phyloP scores from a whole-genome alignment of 108 stramenopile species.

The Nannochloropsis oceanica region DNA sequence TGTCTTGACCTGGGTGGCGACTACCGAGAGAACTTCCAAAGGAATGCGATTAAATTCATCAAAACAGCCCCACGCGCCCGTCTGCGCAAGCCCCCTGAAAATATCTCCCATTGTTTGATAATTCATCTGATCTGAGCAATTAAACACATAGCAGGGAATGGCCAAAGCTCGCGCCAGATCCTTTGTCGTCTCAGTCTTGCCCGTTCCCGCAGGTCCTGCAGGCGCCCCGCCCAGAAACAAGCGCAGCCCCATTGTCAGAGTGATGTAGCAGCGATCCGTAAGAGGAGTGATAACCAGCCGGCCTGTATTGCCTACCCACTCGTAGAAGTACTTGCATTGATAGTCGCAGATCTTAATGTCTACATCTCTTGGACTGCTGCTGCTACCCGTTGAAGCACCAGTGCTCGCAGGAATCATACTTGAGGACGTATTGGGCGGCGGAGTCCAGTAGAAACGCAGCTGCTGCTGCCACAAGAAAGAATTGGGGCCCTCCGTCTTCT shows the following conservation, averaged over 20 bases:
- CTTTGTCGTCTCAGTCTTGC: conserved; percentile 78
- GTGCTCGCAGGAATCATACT: not conserved
- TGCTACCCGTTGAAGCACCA: not conserved
- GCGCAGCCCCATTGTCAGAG: conserved; percentile 73
- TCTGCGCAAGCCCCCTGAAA: conserved; percentile 70
- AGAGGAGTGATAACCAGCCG: conserved; percentile 75
- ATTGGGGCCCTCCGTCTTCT: conserved; percentile 62
- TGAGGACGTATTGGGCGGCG: conserved; percentile 27
- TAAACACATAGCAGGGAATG: conserved; percentile 80
- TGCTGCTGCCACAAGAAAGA: conserved; percentile 77
- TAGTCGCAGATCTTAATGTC: conserved; percentile 74
- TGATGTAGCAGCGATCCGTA: conserved; percentile 81
- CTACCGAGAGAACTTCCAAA: conserved; percentile 76
- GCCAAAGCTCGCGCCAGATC: conserved; percentile 67
- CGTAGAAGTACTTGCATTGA: conserved; percentile 73
- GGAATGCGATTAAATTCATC: conserved; percentile 83
- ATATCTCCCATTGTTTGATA: conserved; percentile 79
- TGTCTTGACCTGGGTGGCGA: conserved; percentile 74
- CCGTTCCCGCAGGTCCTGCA: conserved; percentile 79
- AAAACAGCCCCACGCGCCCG: conserved; percentile 81
- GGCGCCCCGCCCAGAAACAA: conserved; percentile 75
- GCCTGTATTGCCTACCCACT: conserved; percentile 76
- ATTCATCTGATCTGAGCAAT: conserved; percentile 84
- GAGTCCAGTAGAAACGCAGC: conserved; percentile 64
- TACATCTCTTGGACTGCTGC: conserved; percentile 45